Conservation (phyloP, 768 basidiomycete species). For the Russula compacta region DNA sequence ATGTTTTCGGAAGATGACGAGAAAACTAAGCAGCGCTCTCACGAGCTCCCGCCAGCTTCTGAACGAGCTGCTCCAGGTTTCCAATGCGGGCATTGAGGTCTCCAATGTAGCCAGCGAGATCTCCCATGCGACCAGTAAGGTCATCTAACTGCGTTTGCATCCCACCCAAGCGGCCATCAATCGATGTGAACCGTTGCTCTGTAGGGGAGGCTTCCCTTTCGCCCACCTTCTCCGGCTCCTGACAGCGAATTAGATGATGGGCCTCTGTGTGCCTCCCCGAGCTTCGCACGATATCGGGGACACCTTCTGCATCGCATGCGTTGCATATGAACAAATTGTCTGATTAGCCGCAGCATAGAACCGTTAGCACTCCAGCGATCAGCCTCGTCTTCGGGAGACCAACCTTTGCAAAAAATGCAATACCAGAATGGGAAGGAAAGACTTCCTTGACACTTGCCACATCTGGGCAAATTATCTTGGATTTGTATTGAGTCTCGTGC, state of each 20-base stretch:
- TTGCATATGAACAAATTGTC: constrained; percentile 11
- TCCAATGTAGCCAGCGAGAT: too few species aligned
- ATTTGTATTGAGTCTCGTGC: too few species aligned
- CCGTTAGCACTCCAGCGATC: neutral
- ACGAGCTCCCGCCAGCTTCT: neutral
- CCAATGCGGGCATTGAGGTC: neutral
- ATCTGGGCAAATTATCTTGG: neutral
- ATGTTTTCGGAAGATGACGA: neutral
- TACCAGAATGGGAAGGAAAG: constrained; percentile 27
- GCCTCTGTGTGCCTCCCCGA: neutral
- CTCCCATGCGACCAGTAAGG: neutral
- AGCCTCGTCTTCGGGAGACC: neutral
- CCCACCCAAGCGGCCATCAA: neutral
- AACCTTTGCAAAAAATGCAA: constrained; percentile 25
- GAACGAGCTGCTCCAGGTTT: neutral
- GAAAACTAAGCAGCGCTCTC: neutral
- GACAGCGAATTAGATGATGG: constrained; percentile 11
- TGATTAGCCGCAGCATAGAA: neutral
- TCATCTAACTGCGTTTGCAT: neutral
- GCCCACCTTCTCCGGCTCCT: neutral
- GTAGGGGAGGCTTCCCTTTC: neutral
- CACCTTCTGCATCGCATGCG: neutral
- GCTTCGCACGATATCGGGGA: neutral
- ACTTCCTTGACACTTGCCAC: constrained; percentile 20
- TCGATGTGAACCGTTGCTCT: neutral